phyloP scores from a whole-genome alignment of 495 filamentous ascomycete genomes.

The Talaromyces ruber region DNA sequence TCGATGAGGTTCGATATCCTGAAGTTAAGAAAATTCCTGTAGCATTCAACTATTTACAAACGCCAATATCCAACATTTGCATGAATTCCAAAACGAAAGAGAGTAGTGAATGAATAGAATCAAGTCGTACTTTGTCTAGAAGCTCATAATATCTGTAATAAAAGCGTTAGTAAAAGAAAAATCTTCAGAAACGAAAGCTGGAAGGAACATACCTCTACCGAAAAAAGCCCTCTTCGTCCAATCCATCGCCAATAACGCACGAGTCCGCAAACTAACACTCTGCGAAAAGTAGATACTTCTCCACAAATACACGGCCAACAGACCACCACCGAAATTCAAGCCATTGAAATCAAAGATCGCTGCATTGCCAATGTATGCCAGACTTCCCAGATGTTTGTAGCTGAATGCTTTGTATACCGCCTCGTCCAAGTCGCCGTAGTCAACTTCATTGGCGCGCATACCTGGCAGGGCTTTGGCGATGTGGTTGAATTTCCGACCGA shows the following conservation, averaged over 20 bases:
- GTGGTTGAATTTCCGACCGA: conserved; percentile 91
- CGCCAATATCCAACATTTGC: not conserved
- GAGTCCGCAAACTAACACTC: conserved; percentile 87
- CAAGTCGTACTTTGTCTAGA: conserved; percentile 24
- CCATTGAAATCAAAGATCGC: conserved; percentile 88
- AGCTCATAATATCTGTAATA: conserved; percentile 56
- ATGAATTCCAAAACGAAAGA: not conserved
- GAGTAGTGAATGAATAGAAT: not conserved
- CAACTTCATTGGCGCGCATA: conserved; percentile 66
- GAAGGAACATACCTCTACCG: conserved; percentile 69
- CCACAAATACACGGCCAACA: conserved; percentile 96
- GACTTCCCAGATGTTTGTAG: conserved; percentile 82
- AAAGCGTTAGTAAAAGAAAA: conserved; percentile 7
- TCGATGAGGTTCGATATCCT: not conserved
- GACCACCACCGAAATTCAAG: conserved; percentile 68
- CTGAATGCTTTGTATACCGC: conserved; percentile 93
- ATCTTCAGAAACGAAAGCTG: conserved; percentile 7
- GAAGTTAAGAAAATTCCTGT: not conserved
- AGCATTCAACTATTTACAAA: not conserved
- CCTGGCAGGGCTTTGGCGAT: conserved; percentile 73
- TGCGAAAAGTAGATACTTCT: conserved; percentile 95
- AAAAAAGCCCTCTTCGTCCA: conserved; percentile 95
- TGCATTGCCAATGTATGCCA: conserved; percentile 95
- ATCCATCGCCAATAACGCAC: conserved; percentile 92
- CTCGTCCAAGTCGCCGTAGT: conserved; percentile 85